phyloP scores from a whole-genome alignment of 73 alveolate species.

The Paraurostyla sp. region DNA sequence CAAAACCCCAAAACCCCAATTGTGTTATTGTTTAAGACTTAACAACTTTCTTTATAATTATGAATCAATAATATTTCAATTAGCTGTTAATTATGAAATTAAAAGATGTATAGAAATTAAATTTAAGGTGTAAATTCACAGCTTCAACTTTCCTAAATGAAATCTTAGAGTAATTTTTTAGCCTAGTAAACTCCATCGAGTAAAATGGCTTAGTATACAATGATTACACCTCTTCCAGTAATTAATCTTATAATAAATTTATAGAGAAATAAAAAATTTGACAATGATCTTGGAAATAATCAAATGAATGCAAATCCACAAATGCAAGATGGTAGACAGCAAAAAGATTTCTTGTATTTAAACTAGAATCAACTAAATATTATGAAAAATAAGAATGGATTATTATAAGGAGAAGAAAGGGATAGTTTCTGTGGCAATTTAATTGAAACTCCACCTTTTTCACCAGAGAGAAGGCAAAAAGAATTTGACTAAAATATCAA shows the following conservation, averaged over 20 bases:
- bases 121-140: neutral
- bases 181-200: neutral
- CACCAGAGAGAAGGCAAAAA: constrained; percentile 30
- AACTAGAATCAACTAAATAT: no score
- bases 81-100: no score
- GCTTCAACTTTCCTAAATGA: neutral
- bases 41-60: no score
- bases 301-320: no score
- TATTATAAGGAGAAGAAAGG: neutral
- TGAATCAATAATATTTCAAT: no score
- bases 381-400: neutral
- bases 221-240: constrained; percentile 35
- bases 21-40: no score
- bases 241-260: no score
- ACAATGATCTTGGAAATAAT: neutral
- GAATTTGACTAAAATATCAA: neutral
- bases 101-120: neutral
- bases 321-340: no score
- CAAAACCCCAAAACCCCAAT: no score
- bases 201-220: neutral
- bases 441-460: constrained; percentile 31
- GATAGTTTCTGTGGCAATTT: neutral
- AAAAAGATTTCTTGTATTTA: no score
- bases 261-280: constrained; percentile 10
- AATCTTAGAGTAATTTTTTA: neutral